Evolutionary conservation across 2,329 filamentous ascomycete species (phyloP), one percentile per base, ranked within the genome.

Genomic region (Alternaria dauci): DNA sequence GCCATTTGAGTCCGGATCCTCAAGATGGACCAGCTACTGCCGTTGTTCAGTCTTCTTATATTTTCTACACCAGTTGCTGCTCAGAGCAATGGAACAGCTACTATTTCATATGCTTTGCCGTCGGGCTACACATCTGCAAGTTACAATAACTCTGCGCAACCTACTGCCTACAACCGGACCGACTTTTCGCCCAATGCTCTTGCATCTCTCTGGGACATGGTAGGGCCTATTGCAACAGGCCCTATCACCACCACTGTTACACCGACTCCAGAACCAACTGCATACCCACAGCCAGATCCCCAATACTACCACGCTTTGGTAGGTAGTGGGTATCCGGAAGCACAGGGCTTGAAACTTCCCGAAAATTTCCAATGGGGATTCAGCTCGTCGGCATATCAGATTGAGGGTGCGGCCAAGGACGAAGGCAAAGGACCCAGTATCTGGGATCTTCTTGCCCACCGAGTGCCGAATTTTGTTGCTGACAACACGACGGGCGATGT

Each of bases 101-200:
- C 67, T 20, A 57, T 75, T 8, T 72, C 72, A 8, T 79, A 78
- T 52, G 54, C 66, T 8, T 56, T 69, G 1, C 76, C 77, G 14
- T 65, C 75, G 9, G 77, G 77, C 14, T 80, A 79, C 59, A 71
- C 70, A 8, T 75, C 75, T 2, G 71, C 72, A n/a, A 76, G 63
- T 32, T 81, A 72, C 72, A 81, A 83, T 71, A 74, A 74, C 38
- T 80, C 80, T 5, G 78, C 80, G 1, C 80, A 81, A 25, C 79
- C 78, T 20, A 81, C 81, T 14, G 76, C 81, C 11, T 72, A 80
- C 42, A 77, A 71, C 4, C 81, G 82, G 36, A 78, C 73, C 1
- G 79, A 82, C 57, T 84, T 82, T 69, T 82, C 81, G 0, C 79
- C 83, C 51, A 79, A 83, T 61, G 79, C 79, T 18, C 73, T 84